Base-by-base conservation (phyloP, 2,329 filamentous ascomycete genomes). In the Nemania sp. region DNA sequence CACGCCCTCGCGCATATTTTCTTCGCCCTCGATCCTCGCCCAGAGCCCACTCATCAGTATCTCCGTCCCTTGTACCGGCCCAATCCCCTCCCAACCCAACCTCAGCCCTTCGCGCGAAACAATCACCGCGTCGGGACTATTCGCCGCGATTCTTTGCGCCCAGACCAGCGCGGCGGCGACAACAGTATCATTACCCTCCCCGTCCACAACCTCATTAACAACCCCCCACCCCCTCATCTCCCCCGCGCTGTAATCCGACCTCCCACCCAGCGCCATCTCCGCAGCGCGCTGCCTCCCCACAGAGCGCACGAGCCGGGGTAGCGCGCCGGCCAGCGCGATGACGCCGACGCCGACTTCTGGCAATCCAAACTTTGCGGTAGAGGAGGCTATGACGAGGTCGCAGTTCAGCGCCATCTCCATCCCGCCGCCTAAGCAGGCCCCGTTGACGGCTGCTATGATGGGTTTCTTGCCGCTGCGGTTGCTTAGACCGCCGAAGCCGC, bases 1-100 rank as follows among this genome's bases (percentile, higher is more conserved):
- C 17, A 92, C 76, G 0, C 89, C 90, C 72, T 92, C 89, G 50
- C 79, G 81, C 72, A 90, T 84, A 70, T 93, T 93, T 61, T 88
- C 85, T 0, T 83, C 87, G 2, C 75, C 78, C 57, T 86, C 77
- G 51, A 92, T 76, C 54, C 75, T 75, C 49, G 74, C 74, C 64
- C 82, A 86, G 75, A 85, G 80, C 1, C 78, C 79, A 49, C 82
- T 77, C 14, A 78, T 75, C 50, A 89, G 68, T 59, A 82, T 66
- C 56, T 74, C 75, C 30, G 84, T 89, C 8, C 74, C 86, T 56
- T 81, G 78, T 68, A 85, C 82, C 0, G 85, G 86, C 9, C 85
- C 82, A 17, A 86, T 72, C 0, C 78, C 80, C 63, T 90, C 88
- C 88, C 87, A 91, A 0, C 86, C 88, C 59, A 88, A 71, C 69